A percentile compares a stretch with the other conserved stretches of the same genome.
These are phyloP conservation scores for Dentipellis fragilis DNA, from an alignment of 768 basidiomycete genomes.

Conservation along the genomic window DNA sequence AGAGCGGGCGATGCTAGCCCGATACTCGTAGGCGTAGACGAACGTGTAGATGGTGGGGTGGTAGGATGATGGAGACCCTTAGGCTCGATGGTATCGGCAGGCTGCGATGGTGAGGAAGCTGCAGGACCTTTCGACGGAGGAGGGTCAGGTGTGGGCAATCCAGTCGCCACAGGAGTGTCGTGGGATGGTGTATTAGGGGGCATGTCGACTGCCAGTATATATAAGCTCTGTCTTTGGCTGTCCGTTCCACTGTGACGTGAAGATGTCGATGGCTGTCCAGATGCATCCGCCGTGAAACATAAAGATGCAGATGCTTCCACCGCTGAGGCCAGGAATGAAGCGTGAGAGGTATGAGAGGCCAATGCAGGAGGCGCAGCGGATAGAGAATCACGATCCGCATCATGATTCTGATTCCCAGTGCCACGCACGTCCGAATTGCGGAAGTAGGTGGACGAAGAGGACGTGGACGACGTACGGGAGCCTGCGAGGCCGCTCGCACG, in stretches of 20 bases:
- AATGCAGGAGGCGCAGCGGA: background rate
- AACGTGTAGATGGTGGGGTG: background rate
- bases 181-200: background rate
- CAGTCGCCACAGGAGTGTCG: background rate
- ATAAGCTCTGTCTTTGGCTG: background rate
- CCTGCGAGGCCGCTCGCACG: background rate
- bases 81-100: background rate
- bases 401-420: background rate
- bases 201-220: background rate
- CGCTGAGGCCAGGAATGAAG: background rate
- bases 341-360: background rate
- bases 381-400: background rate
- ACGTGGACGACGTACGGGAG: background rate
- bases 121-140: background rate
- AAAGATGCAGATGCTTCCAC: background rate
- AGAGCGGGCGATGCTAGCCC: background rate
- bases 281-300: background rate
- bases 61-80: background rate
- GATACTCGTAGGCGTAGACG: background rate
- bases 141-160: background rate
- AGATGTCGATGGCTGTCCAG: background rate
- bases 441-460: slow-evolving; percentile 8
- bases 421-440: background rate
- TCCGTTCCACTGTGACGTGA: background rate
- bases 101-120: background rate